Conservation (phyloP, 202 grass and related monocot species). For the Setaria viridis region DNA sequence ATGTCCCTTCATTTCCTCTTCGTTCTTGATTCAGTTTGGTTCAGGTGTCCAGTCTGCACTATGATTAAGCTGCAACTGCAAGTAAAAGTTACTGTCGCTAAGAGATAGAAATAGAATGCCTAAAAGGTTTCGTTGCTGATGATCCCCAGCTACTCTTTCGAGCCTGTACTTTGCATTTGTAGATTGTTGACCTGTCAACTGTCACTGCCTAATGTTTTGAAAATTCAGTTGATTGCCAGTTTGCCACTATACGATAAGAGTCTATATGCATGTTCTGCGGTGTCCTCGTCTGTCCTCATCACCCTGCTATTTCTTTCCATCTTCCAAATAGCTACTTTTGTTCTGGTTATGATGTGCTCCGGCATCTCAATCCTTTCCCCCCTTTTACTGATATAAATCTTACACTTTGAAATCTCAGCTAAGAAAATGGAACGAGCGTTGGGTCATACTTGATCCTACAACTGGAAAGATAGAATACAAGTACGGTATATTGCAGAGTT, state of each 20-base stretch:
- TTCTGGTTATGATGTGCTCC: background rate
- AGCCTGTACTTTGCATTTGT: background rate
- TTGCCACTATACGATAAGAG: background rate
- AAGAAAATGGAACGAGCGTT: constrained; percentile 95
- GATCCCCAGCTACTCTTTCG: background rate
- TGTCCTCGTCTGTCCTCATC: too few species aligned
- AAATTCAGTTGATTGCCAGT: background rate
- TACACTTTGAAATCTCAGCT: constrained; percentile 62
- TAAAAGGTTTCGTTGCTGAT: background rate
- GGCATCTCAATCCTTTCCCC: background rate
- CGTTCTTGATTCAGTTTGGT: background rate
- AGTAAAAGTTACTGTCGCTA: background rate
- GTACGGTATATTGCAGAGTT: constrained; percentile 59
- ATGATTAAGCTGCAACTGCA: too few species aligned
- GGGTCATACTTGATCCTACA: constrained; percentile 91
- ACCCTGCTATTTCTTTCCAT: background rate
- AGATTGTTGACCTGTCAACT: background rate
- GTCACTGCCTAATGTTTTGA: background rate
- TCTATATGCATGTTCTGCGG: background rate
- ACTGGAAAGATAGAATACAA: constrained; percentile 99
- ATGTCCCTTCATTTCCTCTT: background rate
- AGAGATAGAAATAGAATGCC: background rate
- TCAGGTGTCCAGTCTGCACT: background rate
- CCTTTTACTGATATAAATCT: constrained; percentile 29
- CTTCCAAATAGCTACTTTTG: background rate